Conservation (phyloP, 495 filamentous ascomycete genomes). For the Aspergillus kassunensis region DNA sequence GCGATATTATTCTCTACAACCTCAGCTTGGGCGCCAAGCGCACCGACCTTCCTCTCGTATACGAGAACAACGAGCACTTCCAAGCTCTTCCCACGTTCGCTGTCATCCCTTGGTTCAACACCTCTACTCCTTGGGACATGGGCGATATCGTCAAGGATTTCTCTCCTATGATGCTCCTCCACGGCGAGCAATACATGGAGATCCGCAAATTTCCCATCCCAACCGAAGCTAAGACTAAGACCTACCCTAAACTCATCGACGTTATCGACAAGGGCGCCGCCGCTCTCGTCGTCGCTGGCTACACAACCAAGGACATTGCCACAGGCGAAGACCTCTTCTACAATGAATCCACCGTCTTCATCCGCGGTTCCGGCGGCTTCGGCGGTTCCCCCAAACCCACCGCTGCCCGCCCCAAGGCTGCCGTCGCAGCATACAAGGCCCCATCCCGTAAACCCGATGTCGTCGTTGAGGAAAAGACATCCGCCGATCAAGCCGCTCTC, state of each 20-base stretch:
- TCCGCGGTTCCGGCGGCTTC: slow-evolving; percentile 90
- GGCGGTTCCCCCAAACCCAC: slow-evolving; percentile 76
- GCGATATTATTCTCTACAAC: slow-evolving; percentile 92
- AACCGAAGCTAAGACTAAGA: slow-evolving; percentile 74
- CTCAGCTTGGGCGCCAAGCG: slow-evolving; percentile 92
- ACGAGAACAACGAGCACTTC: slow-evolving; percentile 85
- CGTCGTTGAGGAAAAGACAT: slow-evolving; percentile 84
- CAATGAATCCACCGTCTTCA: slow-evolving; percentile 89
- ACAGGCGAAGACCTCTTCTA: slow-evolving; percentile 92
- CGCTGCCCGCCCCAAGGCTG: slow-evolving; percentile 64
- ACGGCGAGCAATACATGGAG: slow-evolving; percentile 98
- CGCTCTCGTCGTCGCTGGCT: slow-evolving; percentile 75
- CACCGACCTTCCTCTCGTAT: slow-evolving; percentile 82
- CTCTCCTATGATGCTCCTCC: slow-evolving; percentile 97
- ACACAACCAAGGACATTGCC: slow-evolving; percentile 71
- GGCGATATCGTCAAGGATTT: slow-evolving; percentile 89
- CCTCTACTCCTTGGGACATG: slow-evolving; percentile 73
- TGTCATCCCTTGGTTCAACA: slow-evolving; percentile 89
- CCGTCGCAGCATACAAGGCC: slow-evolving; percentile 72
- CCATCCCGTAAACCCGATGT: slow-evolving; percentile 75
- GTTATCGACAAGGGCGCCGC: slow-evolving; percentile 95
- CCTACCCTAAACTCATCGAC: slow-evolving; percentile 83
- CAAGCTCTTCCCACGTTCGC: slow-evolving; percentile 91
- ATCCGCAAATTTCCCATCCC: slow-evolving; percentile 92
- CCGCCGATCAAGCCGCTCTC: slow-evolving; percentile 89